These are phyloP conservation scores for Malbranchea cinnamomea DNA, from an alignment of 2,329 filamentous ascomycete species.

Conservation along the genomic window DNA sequence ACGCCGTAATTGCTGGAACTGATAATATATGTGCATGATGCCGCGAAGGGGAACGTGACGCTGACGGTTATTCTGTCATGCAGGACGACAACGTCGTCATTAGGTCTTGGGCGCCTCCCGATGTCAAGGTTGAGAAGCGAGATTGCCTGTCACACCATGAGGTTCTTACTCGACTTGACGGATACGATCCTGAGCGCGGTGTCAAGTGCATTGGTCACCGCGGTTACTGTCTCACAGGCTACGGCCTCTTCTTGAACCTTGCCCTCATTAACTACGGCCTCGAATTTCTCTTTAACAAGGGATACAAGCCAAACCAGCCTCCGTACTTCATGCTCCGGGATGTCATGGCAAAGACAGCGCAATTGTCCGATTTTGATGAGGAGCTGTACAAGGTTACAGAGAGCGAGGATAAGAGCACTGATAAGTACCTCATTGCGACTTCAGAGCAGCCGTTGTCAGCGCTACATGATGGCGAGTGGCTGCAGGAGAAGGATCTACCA, in stretches of 20 bases:
- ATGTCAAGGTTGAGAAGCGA: slow-evolving; percentile 57
- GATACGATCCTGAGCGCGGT: slow-evolving; percentile 83
- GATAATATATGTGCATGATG: neutral
- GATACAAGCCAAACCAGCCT: slow-evolving; percentile 69
- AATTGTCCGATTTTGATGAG: slow-evolving; percentile 94
- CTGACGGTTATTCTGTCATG: too few relatives aligned
- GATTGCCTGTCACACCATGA: slow-evolving; percentile 84
- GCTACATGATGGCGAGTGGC: slow-evolving; percentile 87
- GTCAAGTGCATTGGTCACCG: slow-evolving; percentile 90
- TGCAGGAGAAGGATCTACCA: slow-evolving; percentile 68
- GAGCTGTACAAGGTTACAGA: slow-evolving; percentile 91
- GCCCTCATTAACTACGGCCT: slow-evolving; percentile 91
- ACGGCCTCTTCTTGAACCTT: slow-evolving; percentile 82
- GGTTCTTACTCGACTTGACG: slow-evolving; percentile 72
- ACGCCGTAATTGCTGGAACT: neutral
- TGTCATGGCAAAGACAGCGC: slow-evolving; percentile 95
- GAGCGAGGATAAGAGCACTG: slow-evolving; percentile 68
- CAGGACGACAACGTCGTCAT: slow-evolving; percentile 67
- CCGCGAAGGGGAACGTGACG: too few relatives aligned
- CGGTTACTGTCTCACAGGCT: slow-evolving; percentile 81
- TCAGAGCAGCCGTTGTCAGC: slow-evolving; percentile 92
- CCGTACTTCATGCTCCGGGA: slow-evolving; percentile 92
- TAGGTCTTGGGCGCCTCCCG: slow-evolving; percentile 67
- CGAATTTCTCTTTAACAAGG: slow-evolving; percentile 69
- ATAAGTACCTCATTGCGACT: slow-evolving; percentile 73